phyloP scores from a whole-genome alignment of 495 filamentous ascomycete species.

The Penicillium taxi region DNA sequence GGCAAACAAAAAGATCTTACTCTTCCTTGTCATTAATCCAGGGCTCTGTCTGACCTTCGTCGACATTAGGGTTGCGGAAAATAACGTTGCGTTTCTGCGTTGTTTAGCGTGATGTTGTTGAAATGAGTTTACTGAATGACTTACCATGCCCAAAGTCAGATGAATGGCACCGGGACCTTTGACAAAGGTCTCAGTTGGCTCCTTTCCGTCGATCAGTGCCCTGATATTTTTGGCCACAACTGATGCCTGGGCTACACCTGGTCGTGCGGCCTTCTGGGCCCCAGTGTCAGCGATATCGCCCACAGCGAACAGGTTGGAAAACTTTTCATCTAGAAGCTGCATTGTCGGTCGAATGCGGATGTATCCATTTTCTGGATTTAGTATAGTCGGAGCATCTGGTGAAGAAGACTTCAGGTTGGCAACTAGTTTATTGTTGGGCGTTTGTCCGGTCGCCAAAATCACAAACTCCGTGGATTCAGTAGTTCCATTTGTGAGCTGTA shows the following conservation, averaged over 20 bases:
- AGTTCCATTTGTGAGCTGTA: constrained; percentile 29
- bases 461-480: constrained; percentile 30
- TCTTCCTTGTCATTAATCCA: constrained; percentile 34
- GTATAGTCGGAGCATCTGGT: constrained; percentile 23
- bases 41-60: constrained; percentile 40
- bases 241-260: constrained; percentile 43
- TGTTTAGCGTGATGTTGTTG: not conserved
- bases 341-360: constrained; percentile 49
- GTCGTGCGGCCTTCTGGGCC: constrained; percentile 48
- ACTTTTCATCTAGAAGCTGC: constrained; percentile 43
- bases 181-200: constrained; percentile 24
- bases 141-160: constrained; percentile 45
- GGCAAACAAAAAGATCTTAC: constrained; percentile 21
- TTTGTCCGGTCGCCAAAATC: constrained; percentile 51
- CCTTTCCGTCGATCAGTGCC: constrained; percentile 31
- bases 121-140: constrained; percentile 5
- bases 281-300: constrained; percentile 56
- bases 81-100: constrained; percentile 40
- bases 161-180: constrained; percentile 39
- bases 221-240: constrained; percentile 48
- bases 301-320: constrained; percentile 47
- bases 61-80: constrained; percentile 41
- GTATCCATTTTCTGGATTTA: constrained; percentile 40
- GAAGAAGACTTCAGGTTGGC: constrained; percentile 29
- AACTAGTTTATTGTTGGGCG: constrained; percentile 46